These are phyloP conservation scores for Micromonas pusilla DNA, from an alignment of 139 green algal genomes.

Conservation along the genomic window DNA sequence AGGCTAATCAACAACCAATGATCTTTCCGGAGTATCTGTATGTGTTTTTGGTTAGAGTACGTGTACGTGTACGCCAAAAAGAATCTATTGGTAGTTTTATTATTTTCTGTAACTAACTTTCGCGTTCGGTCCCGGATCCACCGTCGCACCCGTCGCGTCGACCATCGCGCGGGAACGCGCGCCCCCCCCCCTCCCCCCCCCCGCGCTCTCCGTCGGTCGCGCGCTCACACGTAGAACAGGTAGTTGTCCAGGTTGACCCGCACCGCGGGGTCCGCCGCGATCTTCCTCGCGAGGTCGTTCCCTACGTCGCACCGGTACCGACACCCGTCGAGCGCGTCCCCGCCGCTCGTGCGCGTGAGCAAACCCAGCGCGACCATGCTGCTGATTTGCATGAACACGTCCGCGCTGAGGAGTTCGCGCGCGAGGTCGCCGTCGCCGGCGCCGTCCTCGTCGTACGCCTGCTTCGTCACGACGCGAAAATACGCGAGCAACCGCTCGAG, in stretches of 20 bases:
- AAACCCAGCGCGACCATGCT: background rate
- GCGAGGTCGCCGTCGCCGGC: constrained; percentile 5
- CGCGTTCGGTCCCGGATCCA: background rate
- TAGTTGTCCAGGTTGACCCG: constrained; percentile 20
- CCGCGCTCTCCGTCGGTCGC: background rate
- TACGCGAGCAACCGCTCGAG: constrained; percentile 17
- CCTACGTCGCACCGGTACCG: constrained; percentile 10
- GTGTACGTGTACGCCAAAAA: no score
- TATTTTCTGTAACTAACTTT: background rate
- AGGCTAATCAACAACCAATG: no score
- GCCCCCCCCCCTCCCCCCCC: background rate
- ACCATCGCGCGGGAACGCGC: background rate
- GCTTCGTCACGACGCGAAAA: background rate
- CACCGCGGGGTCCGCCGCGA: constrained; percentile 15
- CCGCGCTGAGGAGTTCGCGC: constrained; percentile 15
- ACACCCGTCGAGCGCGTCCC: background rate
- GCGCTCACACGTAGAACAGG: constrained; percentile 4
- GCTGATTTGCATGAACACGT: constrained; percentile 22
- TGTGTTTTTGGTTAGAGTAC: no score
- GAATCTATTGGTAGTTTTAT: no score
- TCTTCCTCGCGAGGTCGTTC: constrained; percentile 15
- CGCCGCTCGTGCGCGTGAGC: background rate
- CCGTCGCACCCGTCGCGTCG: background rate
- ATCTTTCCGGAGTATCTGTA: no score
- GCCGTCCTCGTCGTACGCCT: constrained; percentile 10